These are phyloP conservation scores for Sequoia sempervirens DNA, from an alignment of 75 land plant species.

Conservation along the genomic window DNA sequence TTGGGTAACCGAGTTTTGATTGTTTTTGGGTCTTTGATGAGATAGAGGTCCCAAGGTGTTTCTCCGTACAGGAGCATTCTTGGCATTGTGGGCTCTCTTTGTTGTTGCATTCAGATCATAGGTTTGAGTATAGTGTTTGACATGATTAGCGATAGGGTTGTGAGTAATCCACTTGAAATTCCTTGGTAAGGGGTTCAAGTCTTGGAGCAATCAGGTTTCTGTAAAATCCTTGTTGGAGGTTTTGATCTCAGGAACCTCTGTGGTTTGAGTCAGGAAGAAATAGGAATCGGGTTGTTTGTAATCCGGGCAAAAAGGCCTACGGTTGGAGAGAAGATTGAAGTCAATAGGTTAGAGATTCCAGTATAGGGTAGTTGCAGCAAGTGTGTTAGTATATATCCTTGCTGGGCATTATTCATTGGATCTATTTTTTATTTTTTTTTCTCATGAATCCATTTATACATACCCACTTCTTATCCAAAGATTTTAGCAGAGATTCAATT, in stretches of 20 bases:
- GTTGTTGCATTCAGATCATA: background rate
- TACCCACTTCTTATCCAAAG: no score
- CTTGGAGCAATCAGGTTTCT: background rate
- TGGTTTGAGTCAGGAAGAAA: background rate
- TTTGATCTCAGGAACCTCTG: background rate
- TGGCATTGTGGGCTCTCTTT: background rate
- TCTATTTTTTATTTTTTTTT: background rate
- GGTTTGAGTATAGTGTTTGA: background rate
- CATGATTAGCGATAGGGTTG: background rate
- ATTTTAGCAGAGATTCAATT: background rate
- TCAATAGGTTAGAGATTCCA: background rate
- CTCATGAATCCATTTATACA: background rate
- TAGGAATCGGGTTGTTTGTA: background rate
- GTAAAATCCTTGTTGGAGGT: background rate
- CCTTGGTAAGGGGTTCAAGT: background rate
- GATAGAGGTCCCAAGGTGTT: background rate
- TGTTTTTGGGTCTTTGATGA: background rate
- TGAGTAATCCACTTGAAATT: background rate
- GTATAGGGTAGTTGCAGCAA: background rate
- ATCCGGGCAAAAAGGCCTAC: background rate
- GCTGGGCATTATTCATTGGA: background rate
- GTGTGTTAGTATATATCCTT: background rate
- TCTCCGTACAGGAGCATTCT: background rate
- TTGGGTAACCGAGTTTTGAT: background rate
- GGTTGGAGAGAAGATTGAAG: background rate